Evolutionary conservation across 1,284 basidiomycete genomes (phyloP).

Genomic region (Microbotryum violaceum): DNA sequence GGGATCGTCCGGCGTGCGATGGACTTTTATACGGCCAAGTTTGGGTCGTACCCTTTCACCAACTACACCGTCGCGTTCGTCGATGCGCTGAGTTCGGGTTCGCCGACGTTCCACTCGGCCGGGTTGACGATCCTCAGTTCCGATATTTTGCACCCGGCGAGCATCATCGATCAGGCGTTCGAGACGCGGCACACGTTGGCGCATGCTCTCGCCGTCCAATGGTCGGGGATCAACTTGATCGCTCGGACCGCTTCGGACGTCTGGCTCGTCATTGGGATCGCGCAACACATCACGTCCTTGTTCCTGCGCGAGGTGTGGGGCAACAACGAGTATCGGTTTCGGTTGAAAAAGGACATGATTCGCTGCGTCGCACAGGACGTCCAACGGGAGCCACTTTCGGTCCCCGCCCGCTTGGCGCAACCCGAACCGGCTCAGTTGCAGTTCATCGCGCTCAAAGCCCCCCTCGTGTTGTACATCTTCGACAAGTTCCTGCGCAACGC

Average conservation of each 20-base stretch:
- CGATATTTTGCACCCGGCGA: conserved; percentile 78
- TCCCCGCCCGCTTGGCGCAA: conserved; percentile 72
- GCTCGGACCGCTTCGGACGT: conserved; percentile 90
- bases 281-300: conserved; percentile 80
- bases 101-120: conserved; percentile 71
- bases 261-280: conserved; percentile 91
- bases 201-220: conserved; percentile 87
- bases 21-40: conserved; percentile 84
- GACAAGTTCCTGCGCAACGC: conserved; percentile 89
- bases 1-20: conserved; percentile 78
- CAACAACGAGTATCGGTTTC: conserved; percentile 94
- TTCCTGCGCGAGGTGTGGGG: conserved; percentile 83
- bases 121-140: conserved; percentile 73
- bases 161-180: conserved; percentile 87
- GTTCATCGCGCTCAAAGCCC: conserved; percentile 92
- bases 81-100: conserved; percentile 61
- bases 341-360: conserved; percentile 93
- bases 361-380: conserved; percentile 83
- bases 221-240: conserved; percentile 95
- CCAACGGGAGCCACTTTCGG: conserved; percentile 85
- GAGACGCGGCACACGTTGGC: conserved; percentile 80
- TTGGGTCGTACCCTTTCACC: conserved; percentile 91
- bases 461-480: conserved; percentile 89
- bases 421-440: conserved; percentile 66
- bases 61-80: conserved; percentile 89